Percentiles rank a stretch among this genome's conserved stretches.
These are phyloP conservation scores for Kernera saxatilis DNA, from an alignment of 345 rosid species.

Conservation along the genomic window DNA sequence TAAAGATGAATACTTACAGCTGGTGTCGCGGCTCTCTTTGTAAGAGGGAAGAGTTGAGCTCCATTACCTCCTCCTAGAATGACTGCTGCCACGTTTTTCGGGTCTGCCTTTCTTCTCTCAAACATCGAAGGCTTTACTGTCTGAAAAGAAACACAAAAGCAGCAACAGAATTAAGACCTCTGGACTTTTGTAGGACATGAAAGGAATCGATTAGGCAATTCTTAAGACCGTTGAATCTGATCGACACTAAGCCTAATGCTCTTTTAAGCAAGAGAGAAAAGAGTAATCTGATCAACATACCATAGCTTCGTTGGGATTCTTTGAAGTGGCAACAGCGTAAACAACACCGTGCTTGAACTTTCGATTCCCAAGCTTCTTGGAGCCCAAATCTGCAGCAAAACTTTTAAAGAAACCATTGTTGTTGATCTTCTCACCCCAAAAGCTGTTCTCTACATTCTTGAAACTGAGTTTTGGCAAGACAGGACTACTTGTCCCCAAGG, in stretches of 20 bases:
- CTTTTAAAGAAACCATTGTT: conserved; percentile 34
- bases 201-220: neutral
- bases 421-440: conserved; percentile 54
- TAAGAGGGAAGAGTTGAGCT: conserved; percentile 74
- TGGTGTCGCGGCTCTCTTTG: conserved; percentile 67
- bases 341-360: conserved; percentile 46
- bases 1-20: conserved; percentile 47
- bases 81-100: conserved; percentile 67
- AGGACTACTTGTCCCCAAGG: conserved; percentile 35
- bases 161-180: conserved; percentile 5
- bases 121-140: conserved; percentile 40
- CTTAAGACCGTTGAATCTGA: neutral
- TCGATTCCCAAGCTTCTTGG: conserved; percentile 31
- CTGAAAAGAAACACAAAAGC: conserved; percentile 34
- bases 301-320: conserved; percentile 47
- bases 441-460: conserved; percentile 34
- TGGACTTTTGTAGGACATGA: neutral
- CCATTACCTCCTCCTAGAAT: conserved; percentile 93
- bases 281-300: conserved; percentile 35
- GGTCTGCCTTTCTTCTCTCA: conserved; percentile 61
- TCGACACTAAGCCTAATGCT: neutral
- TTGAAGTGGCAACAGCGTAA: conserved; percentile 61
- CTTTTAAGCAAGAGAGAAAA: neutral
- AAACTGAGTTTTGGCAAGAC: conserved; percentile 33
- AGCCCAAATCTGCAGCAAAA: conserved; percentile 34